These are phyloP conservation scores for Cladorrhinum sp. DNA, from an alignment of 2,329 filamentous ascomycete species.

Conservation along the genomic window DNA sequence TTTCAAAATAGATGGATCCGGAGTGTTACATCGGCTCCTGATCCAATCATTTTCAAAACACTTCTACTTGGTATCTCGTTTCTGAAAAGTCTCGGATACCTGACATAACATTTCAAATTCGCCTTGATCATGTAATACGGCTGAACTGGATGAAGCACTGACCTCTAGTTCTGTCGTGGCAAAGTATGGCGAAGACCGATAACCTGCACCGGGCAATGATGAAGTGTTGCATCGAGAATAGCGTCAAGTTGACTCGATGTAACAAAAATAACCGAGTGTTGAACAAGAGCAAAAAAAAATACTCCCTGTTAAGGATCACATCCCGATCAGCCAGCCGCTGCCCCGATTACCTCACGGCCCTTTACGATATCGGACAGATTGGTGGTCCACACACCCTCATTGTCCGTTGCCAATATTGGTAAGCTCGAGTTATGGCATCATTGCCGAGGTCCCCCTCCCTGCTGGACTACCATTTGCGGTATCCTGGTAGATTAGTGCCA, in stretches of 20 bases:
- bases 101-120: neutral
- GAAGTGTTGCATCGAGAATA: neutral
- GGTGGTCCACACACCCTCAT: neutral
- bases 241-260: neutral
- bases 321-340: neutral
- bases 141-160: neutral
- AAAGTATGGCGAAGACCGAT: neutral
- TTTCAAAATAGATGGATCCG: neutral
- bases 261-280: neutral
- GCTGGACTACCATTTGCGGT: neutral
- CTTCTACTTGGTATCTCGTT: neutral
- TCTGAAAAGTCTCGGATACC: neutral
- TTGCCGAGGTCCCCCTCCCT: neutral
- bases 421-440: neutral
- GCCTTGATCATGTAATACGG: neutral
- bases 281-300: neutral
- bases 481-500: neutral
- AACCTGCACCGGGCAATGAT: neutral
- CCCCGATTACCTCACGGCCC: neutral
- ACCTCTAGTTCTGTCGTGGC: neutral
- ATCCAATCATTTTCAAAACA: neutral
- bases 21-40: neutral
- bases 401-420: neutral
- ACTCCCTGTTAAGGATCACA: neutral
- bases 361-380: neutral